phyloP scores from a whole-genome alignment of 129 eudicot genomes.

The Rutidosis leptorrhynchoides region DNA sequence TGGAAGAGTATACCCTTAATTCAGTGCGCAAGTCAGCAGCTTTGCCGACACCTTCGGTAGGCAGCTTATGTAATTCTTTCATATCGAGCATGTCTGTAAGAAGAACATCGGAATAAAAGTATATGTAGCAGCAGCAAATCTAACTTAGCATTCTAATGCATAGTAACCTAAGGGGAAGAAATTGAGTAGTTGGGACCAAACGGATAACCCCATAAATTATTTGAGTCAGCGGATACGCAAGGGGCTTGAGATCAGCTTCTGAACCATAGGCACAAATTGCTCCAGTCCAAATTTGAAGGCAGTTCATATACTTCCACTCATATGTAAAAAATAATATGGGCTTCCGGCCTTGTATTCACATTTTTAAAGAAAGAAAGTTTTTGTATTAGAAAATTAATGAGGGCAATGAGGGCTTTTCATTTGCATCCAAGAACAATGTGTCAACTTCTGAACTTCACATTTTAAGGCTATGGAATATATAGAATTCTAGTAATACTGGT shows the following conservation, averaged over 20 bases:
- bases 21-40: conserved; percentile 63
- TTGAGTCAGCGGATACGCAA: conserved; percentile 93
- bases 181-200: conserved; percentile 86
- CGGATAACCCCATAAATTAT: conserved; percentile 80
- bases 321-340: too few relatives aligned
- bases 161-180: conserved; percentile 82
- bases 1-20: conserved; percentile 49
- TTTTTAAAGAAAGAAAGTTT: too few relatives aligned
- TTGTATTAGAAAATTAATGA: too few relatives aligned
- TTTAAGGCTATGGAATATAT: too few relatives aligned
- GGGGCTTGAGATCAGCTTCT: conserved; percentile 76
- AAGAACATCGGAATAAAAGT: conserved; percentile 77
- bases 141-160: conserved; percentile 91
- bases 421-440: too few relatives aligned
- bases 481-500: too few relatives aligned
- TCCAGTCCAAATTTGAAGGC: conserved; percentile 96
- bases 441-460: too few relatives aligned
- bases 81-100: conserved; percentile 90
- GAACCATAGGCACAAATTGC: conserved; percentile 77
- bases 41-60: conserved; percentile 92
- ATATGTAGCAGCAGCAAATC: conserved; percentile 72
- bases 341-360: too few relatives aligned
- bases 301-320: conserved; percentile 89
- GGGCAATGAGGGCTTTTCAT: too few relatives aligned
- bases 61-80: conserved; percentile 81